Evolutionary conservation across 495 filamentous ascomycete species (phyloP).

Genomic region (Aspergillus baeticus): DNA sequence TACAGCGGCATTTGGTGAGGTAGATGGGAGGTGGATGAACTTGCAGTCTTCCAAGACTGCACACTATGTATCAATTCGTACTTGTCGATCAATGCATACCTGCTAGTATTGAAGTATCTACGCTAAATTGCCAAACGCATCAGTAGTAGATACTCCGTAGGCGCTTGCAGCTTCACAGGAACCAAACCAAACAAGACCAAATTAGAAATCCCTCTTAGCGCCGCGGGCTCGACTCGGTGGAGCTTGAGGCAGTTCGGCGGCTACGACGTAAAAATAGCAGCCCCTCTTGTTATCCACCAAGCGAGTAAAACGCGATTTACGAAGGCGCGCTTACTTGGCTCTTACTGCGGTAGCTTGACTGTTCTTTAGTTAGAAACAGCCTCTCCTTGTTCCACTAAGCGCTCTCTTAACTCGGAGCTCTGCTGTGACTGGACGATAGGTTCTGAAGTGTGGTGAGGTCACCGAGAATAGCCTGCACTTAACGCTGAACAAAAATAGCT

Average conservation of each 20-base stretch:
- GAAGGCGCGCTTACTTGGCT: neutral
- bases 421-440: neutral
- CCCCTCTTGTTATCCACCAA: neutral
- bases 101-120: neutral
- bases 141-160: neutral
- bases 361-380: constrained; percentile 6
- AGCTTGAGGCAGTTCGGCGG: constrained; percentile 6
- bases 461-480: neutral
- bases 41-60: neutral
- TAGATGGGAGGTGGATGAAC: neutral
- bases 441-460: neutral
- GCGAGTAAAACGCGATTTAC: neutral
- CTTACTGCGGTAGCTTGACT: neutral
- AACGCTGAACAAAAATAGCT: too few species aligned
- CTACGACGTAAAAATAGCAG: constrained; percentile 4
- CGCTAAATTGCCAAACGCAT: too few species aligned
- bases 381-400: neutral
- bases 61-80: neutral
- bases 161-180: neutral
- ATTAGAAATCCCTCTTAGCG: constrained; percentile 3
- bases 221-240: neutral
- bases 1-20: neutral
- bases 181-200: neutral
- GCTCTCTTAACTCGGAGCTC: neutral
- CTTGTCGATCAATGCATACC: neutral